A percentile compares a stretch with the other conserved stretches of the same genome.
phyloP scores from a whole-genome alignment of 805 yeast species.

The Torulaspora microellipsoides region DNA sequence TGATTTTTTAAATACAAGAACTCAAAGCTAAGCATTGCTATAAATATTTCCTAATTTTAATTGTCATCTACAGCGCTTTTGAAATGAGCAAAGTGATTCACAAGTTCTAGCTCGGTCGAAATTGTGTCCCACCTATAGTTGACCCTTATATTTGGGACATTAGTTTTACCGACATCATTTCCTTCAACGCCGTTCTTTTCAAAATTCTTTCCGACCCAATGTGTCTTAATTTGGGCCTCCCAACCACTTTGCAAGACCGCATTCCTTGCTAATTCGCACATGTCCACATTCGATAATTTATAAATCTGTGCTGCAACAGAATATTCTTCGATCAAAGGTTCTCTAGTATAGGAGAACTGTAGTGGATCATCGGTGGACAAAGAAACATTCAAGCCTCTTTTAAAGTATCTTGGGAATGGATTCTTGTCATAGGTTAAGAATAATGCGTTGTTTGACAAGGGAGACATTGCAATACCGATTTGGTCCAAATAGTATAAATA shows the following conservation, averaged over 20 bases:
- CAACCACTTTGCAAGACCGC: conserved; percentile 94
- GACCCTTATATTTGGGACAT: conserved; percentile 86
- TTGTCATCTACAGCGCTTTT: conserved; percentile 6
- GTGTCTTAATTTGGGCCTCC: conserved; percentile 78
- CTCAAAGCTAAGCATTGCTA: too few relatives aligned
- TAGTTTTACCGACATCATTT: conserved; percentile 87
- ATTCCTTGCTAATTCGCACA: conserved; percentile 94
- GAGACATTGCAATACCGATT: conserved; percentile 97
- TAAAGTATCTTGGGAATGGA: conserved; percentile 88
- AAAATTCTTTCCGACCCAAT: conserved; percentile 82
- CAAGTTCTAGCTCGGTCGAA: conserved; percentile 62
- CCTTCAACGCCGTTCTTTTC: conserved; percentile 62
- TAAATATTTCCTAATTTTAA: background rate
- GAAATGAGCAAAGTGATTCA: conserved; percentile 48
- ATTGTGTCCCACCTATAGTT: conserved; percentile 81
- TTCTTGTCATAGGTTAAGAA: conserved; percentile 95
- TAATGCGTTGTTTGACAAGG: conserved; percentile 91
- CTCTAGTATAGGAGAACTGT: conserved; percentile 95
- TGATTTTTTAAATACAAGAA: too few relatives aligned
- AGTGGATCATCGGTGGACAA: conserved; percentile 96
- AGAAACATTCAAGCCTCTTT: conserved; percentile 90
- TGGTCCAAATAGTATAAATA: conserved; percentile 91
- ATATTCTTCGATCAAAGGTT: conserved; percentile 95
- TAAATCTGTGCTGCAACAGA: conserved; percentile 98
- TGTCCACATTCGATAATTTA: conserved; percentile 88